Evolutionary conservation across 2,329 filamentous ascomycete genomes (phyloP).

Genomic region (Cladosporium oxysporum): DNA sequence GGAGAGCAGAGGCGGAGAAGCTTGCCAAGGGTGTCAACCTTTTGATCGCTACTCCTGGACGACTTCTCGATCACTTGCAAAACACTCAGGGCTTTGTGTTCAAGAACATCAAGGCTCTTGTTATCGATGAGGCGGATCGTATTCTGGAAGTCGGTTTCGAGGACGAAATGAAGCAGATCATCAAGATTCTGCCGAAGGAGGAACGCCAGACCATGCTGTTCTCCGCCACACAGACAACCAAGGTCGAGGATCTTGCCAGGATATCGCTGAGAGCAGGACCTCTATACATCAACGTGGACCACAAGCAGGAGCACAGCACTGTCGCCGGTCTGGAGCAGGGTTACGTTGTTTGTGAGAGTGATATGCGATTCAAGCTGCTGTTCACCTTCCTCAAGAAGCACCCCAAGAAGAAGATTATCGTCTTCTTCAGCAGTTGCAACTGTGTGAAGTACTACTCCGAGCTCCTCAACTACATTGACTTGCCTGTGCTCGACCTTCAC

Average conservation of each 20-base stretch:
- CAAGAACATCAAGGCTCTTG: slow-evolving; percentile 87
- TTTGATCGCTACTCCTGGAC: slow-evolving; percentile 88
- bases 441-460: slow-evolving; percentile 96
- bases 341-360: slow-evolving; percentile 89
- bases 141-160: slow-evolving; percentile 98
- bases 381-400: slow-evolving; percentile 94
- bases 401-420: slow-evolving; percentile 94
- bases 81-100: slow-evolving; percentile 87
- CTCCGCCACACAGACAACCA: slow-evolving; percentile 96
- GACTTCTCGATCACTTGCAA: slow-evolving; percentile 89
- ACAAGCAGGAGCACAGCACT: slow-evolving; percentile 84
- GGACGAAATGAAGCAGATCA: slow-evolving; percentile 95
- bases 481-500: slow-evolving; percentile 82
- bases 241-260: slow-evolving; percentile 93
- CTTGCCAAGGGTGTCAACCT: slow-evolving; percentile 92
- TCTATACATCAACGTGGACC: slow-evolving; percentile 95
- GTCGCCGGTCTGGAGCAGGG: slow-evolving; percentile 94
- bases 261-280: slow-evolving; percentile 91
- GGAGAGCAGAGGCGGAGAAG: slow-evolving; percentile 89
- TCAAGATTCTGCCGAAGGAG: slow-evolving; percentile 87
- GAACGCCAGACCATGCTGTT: slow-evolving; percentile 97
- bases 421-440: slow-evolving; percentile 81
- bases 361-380: slow-evolving; percentile 89
- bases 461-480: slow-evolving; percentile 95
- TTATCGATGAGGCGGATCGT: slow-evolving; percentile 96